Evolutionary conservation across 169 alveolate genomes (phyloP), one percentile per base, ranked within the genome.

Genomic region (Pseudocohnilembus persalinus): DNA sequence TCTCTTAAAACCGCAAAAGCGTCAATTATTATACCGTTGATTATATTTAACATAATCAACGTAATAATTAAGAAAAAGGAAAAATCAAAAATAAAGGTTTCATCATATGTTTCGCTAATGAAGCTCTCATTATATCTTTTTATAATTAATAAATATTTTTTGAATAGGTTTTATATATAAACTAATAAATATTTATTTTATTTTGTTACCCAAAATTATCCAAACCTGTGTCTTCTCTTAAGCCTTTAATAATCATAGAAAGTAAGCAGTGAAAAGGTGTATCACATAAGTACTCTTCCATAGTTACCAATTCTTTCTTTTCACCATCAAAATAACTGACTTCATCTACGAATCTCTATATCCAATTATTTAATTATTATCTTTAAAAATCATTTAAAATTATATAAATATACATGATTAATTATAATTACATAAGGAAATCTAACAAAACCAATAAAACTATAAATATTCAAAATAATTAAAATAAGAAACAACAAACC

Each of bases 1-100:
- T 91, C 92, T 83, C 96, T 84, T 34, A 93, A 78, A 29, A 89
- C 94, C 1, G 93, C 90, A 89, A 93, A 93, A 25, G 94, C 94
- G 77, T 93, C 96, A 78, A 93, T 91, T 31, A 93, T 91, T 27
- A 93, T 90, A 74, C 93, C 94, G 65, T 83, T 74, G 32, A 93
- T 78, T 35, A 93, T 84, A 77, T 90, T 90, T 24, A 90, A 77
- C 75, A 90, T 82, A 72, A 93, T 34, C 72, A 90, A 80, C 30
- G 89, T 82, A 63, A 91, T 86, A 49, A 89, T 85, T 29, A 92
- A 75, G 80, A 89, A 93, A 87, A 91, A 93, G 1, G 92, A 77
- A 73, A 89, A 79, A 72, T 93, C 96, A 85, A 89, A 93, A 11
- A 86, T 25, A 77, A 91, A 91, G 77, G 95, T 84, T 75, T 89